These are phyloP conservation scores for Exophiala mesophila DNA, from an alignment of 2,329 filamentous ascomycete genomes.

Conservation along the genomic window DNA sequence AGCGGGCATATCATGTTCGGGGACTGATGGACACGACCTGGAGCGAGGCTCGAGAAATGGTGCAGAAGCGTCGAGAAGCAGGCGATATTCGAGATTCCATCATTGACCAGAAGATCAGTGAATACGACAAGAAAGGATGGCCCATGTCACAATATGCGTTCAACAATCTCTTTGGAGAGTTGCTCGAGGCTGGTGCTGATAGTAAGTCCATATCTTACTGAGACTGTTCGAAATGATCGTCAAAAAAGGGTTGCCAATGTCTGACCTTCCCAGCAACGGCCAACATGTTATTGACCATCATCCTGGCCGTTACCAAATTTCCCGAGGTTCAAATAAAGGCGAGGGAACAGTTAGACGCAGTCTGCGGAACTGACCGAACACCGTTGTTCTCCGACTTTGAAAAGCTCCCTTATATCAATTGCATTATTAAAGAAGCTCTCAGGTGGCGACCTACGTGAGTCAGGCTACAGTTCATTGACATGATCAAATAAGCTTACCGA, in stretches of 20 bases:
- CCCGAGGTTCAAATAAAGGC: conserved; percentile 42
- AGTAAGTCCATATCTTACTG: conserved; percentile 24
- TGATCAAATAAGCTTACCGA: no score
- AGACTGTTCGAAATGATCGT: no score
- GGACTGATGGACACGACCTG: conserved; percentile 8
- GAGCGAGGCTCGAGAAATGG: conserved; percentile 10
- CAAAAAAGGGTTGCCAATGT: background rate
- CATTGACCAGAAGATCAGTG: conserved; percentile 14
- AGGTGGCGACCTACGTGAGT: conserved; percentile 42
- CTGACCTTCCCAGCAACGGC: conserved; percentile 34
- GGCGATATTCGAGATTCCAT: conserved; percentile 13
- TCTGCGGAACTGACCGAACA: conserved; percentile 26
- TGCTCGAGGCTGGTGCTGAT: conserved; percentile 31
- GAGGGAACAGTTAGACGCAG: conserved; percentile 42
- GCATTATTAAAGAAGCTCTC: conserved; percentile 30
- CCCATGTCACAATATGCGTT: conserved; percentile 9
- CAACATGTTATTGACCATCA: conserved; percentile 44
- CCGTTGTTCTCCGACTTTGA: conserved; percentile 30
- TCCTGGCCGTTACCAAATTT: conserved; percentile 46
- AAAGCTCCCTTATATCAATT: conserved; percentile 30
- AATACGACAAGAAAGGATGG: conserved; percentile 25
- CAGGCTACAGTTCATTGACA: background rate
- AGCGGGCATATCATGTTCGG: conserved; percentile 6
- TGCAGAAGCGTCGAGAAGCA: conserved; percentile 1
- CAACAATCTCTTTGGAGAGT: conserved; percentile 16